Conservation (phyloP, 2,329 filamentous ascomycete genomes). For the Claviceps capensis region DNA sequence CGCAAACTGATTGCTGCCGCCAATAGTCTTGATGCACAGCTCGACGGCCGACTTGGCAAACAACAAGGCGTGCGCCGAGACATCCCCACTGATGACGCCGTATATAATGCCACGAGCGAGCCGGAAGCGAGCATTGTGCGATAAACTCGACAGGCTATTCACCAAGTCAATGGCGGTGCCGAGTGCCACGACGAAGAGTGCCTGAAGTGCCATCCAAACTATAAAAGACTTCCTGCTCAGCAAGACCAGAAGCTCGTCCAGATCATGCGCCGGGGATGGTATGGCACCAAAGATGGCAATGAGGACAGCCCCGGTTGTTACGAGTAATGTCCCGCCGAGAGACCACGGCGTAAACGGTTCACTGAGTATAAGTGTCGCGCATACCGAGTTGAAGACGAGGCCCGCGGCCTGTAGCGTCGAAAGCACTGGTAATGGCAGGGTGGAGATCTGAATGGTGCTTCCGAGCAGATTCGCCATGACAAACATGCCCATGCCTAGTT, state of each 20-base stretch:
- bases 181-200: conserved; percentile 56
- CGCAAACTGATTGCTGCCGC: conserved; percentile 83
- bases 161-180: conserved; percentile 48
- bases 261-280: conserved; percentile 77
- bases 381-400: conserved; percentile 96
- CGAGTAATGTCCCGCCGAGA: conserved; percentile 76
- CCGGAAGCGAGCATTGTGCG: conserved; percentile 52
- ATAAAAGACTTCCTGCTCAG: conserved; percentile 65
- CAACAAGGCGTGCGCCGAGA: conserved; percentile 85
- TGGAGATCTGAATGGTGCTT: conserved; percentile 95
- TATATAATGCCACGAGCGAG: conserved; percentile 74
- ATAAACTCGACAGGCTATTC: conserved; percentile 36
- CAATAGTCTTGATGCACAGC: conserved; percentile 73
- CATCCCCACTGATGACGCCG: conserved; percentile 77
- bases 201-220: conserved; percentile 76
- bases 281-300: conserved; percentile 93
- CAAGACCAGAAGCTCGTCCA: conserved; percentile 67
- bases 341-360: conserved; percentile 93
- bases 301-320: conserved; percentile 74
- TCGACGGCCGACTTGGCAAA: conserved; percentile 96
- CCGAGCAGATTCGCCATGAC: conserved; percentile 87
- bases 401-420: conserved; percentile 93
- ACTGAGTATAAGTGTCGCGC: conserved; percentile 80
- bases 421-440: conserved; percentile 80
- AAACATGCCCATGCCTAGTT: conserved; percentile 96